Base-by-base conservation (phyloP, 2,329 filamentous ascomycete genomes). In the Botrytis fragariae region DNA sequence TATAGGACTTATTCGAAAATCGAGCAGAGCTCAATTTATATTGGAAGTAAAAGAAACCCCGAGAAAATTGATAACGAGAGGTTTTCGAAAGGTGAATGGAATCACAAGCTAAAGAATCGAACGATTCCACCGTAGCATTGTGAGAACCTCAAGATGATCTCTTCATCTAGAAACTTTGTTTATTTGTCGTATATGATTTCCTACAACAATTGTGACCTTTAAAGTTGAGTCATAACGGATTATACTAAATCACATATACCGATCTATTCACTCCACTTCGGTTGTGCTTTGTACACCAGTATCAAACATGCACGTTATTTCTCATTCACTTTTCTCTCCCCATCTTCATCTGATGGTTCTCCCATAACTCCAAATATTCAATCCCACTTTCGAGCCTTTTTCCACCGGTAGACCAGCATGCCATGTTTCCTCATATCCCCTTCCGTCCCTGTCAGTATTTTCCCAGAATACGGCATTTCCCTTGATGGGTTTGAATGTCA, bases 311-410 rank as follows among this genome's bases (percentile, higher is more conserved):
- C 29, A 37, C 20, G 14, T n/a, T 29, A 45, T 35, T n/a, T 35
- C 7, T 20, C 22, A 35, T 57, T 59, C n/a, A 9, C 22, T 25
- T 12, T 42, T 22, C 16, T 54, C 62, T 37, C 39, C 4, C 10
- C 45, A 45, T 32, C 7, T 44, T 72, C 59, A 72, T 44, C 44
- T 69, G 10, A 63, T n/a, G 42, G 59, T 64, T 18, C 48, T 67
- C 45, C 78, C 80, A 88, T 88, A 90, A 80, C 86, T 89, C 89
- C 89, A 91, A 74, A 91, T 89, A 81, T 91, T 90, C 81, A 90
- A 80, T 0, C 88, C 89, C 73, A 90, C 84, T 82, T 91, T 90
- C 54, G 81, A 83, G 3, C 89, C 89, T 59, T 80, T 83, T 67
- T 81, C 80, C 0, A 91, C 88, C 14, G 88, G 88, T 78, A 89